These are phyloP conservation scores for Aspergillus sp. DNA, from an alignment of 2,329 filamentous ascomycete species.

Conservation along the genomic window DNA sequence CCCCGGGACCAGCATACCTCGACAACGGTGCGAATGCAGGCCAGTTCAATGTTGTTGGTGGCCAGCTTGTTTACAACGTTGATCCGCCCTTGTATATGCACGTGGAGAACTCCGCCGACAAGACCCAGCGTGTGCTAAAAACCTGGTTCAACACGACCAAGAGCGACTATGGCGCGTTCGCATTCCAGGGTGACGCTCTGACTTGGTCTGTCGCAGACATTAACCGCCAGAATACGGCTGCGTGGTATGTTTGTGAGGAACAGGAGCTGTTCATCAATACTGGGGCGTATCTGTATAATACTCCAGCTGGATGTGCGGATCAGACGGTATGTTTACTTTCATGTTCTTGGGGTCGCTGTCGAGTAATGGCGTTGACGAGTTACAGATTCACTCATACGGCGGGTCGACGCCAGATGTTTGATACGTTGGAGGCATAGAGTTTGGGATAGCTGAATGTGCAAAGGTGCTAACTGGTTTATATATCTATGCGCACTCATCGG, in stretches of 20 bases:
- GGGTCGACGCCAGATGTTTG: not conserved
- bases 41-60: constrained; percentile 10
- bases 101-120: constrained; percentile 6
- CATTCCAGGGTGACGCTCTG: constrained; percentile 10
- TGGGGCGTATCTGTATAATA: constrained; percentile 8
- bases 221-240: constrained; percentile 8
- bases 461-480: too few species aligned
- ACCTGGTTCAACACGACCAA: constrained; percentile 12
- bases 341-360: not conserved
- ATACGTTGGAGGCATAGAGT: not conserved
- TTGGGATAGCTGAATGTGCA: not conserved
- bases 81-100: constrained; percentile 10
- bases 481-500: too few species aligned
- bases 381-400: not conserved
- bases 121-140: constrained; percentile 8
- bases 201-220: constrained; percentile 9
- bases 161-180: constrained; percentile 10
- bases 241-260: constrained; percentile 10
- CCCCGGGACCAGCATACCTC: constrained; percentile 5
- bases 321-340: constrained; percentile 5
- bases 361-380: not conserved
- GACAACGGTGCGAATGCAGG: constrained; percentile 7
- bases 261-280: constrained; percentile 10
- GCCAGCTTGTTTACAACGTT: constrained; percentile 10
- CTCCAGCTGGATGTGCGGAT: constrained; percentile 10